Evolutionary conservation across 2,329 filamentous ascomycete species (phyloP).

Genomic region (Microsporum canis): DNA sequence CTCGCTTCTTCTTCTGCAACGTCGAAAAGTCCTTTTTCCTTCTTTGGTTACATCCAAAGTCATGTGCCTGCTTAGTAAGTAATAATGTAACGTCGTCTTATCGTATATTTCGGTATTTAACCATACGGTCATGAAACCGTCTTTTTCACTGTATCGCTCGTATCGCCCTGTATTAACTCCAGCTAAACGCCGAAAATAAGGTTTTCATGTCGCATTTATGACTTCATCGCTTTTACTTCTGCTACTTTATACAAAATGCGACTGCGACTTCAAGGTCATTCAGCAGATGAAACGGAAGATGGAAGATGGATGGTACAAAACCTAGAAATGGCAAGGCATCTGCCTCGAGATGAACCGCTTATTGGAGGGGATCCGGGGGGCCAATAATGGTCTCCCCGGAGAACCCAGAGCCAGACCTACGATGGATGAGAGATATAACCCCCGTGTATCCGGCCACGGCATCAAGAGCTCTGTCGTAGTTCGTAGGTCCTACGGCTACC

Average conservation of each 20-base stretch:
- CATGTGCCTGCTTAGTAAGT: background rate
- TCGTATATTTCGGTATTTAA: background rate
- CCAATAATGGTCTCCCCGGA: background rate
- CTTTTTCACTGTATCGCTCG: background rate
- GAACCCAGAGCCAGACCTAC: no score
- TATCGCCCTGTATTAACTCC: background rate
- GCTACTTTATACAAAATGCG: background rate
- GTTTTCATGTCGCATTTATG: background rate
- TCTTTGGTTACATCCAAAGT: background rate
- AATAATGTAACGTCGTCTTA: background rate
- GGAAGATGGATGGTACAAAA: background rate
- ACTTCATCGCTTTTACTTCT: background rate
- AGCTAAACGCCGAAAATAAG: background rate
- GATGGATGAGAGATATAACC: background rate
- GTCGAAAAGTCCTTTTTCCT: background rate
- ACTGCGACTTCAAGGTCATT: background rate
- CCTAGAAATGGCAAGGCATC: background rate
- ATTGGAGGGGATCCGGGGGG: background rate
- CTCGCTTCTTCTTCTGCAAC: background rate
- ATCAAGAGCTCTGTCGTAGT: background rate
- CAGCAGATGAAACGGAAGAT: background rate
- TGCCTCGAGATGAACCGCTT: background rate
- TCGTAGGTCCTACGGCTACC: background rate
- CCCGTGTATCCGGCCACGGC: background rate
- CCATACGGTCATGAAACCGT: background rate